Conservation (phyloP, 2,329 filamentous ascomycete species). For the Penicillium sp. region DNA sequence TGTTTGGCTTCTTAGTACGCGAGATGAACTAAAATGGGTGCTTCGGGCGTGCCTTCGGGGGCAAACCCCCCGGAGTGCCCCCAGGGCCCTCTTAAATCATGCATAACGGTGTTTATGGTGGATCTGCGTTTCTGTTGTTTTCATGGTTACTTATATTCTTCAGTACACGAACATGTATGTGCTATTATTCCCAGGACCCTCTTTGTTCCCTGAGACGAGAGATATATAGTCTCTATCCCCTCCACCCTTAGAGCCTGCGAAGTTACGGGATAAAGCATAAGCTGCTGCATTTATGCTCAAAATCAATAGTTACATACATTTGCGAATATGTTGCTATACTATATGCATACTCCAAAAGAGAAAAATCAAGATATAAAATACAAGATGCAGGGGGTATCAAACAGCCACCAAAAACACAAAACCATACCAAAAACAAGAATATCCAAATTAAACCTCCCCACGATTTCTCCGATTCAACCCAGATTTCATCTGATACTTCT, state of each 20-base stretch:
- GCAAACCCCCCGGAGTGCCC: no score
- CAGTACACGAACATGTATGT: not conserved
- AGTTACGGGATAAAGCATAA: no score
- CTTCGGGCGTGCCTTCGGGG: no score
- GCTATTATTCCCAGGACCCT: not conserved
- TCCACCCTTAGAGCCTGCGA: no score
- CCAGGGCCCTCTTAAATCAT: no score
- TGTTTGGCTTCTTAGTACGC: not conserved
- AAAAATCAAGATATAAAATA: not conserved
- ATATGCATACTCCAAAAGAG: not conserved
- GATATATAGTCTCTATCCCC: not conserved
- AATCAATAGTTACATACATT: not conserved
- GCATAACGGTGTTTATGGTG: not conserved
- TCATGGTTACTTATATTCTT: not conserved
- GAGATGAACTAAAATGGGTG: not conserved
- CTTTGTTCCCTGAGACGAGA: not conserved
- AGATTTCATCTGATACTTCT: constrained; percentile 1
- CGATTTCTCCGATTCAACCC: not conserved
- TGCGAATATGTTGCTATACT: not conserved
- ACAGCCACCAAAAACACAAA: not conserved
- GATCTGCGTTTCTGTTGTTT: not conserved
- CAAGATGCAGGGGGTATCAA: not conserved
- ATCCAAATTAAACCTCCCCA: not conserved
- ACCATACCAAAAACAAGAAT: not conserved
- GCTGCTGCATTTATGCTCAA: no score